Evolutionary conservation across 129 eudicot species (phyloP).

Genomic region (Chrysanthemum seticuspe): DNA sequence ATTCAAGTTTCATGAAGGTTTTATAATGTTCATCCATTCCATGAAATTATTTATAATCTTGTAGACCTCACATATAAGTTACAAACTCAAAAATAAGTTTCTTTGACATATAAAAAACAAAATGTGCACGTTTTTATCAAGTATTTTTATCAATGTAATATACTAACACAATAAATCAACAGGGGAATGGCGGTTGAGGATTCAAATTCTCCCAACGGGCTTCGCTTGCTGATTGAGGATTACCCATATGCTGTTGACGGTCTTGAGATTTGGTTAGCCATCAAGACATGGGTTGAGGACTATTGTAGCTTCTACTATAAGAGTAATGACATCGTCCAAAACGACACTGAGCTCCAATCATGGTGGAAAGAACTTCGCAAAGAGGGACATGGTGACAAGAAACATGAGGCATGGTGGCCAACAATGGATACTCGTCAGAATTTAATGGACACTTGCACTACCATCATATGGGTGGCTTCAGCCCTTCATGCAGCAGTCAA

Average conservation of each 20-base stretch:
- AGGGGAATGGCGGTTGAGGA: conserved; percentile 79
- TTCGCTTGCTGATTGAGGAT: conserved; percentile 49
- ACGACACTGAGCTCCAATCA: conserved; percentile 52
- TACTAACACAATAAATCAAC: not conserved
- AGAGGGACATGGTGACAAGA: conserved; percentile 78
- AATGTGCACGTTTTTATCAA: too few relatives aligned
- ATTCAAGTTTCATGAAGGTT: too few relatives aligned
- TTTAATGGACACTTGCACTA: conserved; percentile 52
- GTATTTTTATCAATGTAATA: not conserved
- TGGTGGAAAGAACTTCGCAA: conserved; percentile 79
- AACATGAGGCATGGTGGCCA: conserved; percentile 72
- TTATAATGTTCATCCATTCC: too few relatives aligned
- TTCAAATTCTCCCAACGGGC: conserved; percentile 42
- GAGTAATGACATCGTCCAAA: conserved; percentile 33
- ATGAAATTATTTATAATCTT: too few relatives aligned
- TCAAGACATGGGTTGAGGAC: conserved; percentile 59
- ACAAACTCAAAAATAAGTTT: too few relatives aligned
- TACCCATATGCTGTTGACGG: conserved; percentile 81
- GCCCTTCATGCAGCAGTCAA: conserved; percentile 80
- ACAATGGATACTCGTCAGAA: conserved; percentile 45
- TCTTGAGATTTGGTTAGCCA: conserved; percentile 69
- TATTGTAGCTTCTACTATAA: conserved; percentile 56
- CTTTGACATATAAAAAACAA: too few relatives aligned
- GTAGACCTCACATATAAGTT: too few relatives aligned
- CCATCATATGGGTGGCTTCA: conserved; percentile 70